Evolutionary conservation across 2,329 filamentous ascomycete species (phyloP).

Genomic region (Fusarium ramigenum): DNA sequence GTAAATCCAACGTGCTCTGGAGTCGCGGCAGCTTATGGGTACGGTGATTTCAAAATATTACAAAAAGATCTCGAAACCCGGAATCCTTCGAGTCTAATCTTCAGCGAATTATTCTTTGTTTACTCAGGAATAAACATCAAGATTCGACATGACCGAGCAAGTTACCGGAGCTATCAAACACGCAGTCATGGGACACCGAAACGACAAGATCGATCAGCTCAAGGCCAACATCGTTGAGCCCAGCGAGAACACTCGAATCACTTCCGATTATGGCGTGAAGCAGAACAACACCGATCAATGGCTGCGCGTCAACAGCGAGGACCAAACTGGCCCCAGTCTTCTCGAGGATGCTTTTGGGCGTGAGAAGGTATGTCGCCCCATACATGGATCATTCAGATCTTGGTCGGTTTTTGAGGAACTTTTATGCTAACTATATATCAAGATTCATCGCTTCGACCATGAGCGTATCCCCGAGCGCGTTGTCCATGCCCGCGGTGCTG

Average conservation of each 20-base stretch:
- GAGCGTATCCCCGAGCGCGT: slow-evolving; percentile 68
- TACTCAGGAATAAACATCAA: neutral
- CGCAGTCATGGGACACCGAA: slow-evolving; percentile 53
- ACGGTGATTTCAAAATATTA: neutral
- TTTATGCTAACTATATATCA: too few species aligned
- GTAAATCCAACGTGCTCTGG: slow-evolving; percentile 27
- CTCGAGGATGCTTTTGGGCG: slow-evolving; percentile 77
- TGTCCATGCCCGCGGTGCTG: slow-evolving; percentile 76
- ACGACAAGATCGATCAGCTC: slow-evolving; percentile 70
- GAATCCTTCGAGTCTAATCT: rapidly evolving
- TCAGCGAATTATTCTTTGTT: neutral
- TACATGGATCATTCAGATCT: too few species aligned
- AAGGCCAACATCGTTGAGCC: slow-evolving; percentile 66
- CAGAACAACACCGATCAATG: slow-evolving; percentile 80
- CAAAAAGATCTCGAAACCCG: neutral
- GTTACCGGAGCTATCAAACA: slow-evolving; percentile 50
- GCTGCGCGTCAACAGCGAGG: slow-evolving; percentile 71
- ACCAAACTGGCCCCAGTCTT: slow-evolving; percentile 72
- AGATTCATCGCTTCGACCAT: slow-evolving; percentile 80
- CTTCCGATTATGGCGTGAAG: slow-evolving; percentile 81
- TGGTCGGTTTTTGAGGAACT: too few species aligned
- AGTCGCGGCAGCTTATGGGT: neutral
- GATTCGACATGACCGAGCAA: slow-evolving; percentile 32
- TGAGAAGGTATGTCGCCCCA: slow-evolving; percentile 80
- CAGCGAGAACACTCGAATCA: slow-evolving; percentile 68